Base-by-base conservation (phyloP, 192 early-diverging fungal genomes). In the Coemansia sp. region DNA sequence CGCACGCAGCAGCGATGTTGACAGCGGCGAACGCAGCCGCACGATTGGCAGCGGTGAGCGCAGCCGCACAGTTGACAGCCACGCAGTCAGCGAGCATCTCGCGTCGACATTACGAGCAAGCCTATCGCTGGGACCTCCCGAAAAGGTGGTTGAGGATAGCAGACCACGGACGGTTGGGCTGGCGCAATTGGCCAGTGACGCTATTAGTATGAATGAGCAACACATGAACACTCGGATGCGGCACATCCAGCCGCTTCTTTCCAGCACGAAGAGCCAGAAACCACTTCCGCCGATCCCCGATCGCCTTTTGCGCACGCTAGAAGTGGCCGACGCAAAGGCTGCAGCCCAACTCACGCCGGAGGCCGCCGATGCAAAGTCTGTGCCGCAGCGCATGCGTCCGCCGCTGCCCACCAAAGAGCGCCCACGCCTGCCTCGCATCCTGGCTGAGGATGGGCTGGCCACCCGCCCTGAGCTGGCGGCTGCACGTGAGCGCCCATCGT, bases 351-450 rank as follows among this genome's bases (percentile, higher is more conserved):
- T 31, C 62, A 74, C 72, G 17, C 50, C 74, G 59, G 68, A 70
- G 42, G 75, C 46, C 0, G 69, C 58, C 3, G 69, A 64, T 20
- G 65, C 51, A 7, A 55, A 52, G 50, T 52, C 59, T 15, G 40
- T 38, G 2, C 50, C 51, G 40, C 40, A 42, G 57, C 53, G 26
- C 34, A 22, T 20, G n/a, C 65, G 68, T 34, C 72, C 77, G 20
- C 67, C 71, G 25, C 65, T 81, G 44, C 78, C 78, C 2, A 54
- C 38, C 21, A 71, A 64, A 50, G 72, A 62, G 46, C 64, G 78
- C 1, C 78, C 78, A 21, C 47, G 28, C 59, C 21, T 81, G n/a
- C 72, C 78, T 3, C 61, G 38, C 46, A 63, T 28, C 2, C 64
- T 81, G 19, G 69, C 46, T 1, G 69, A 63, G 19, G 64, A 74